Conservation (phyloP, 2,329 filamentous ascomycete genomes). For the Clathrospora elynae region DNA sequence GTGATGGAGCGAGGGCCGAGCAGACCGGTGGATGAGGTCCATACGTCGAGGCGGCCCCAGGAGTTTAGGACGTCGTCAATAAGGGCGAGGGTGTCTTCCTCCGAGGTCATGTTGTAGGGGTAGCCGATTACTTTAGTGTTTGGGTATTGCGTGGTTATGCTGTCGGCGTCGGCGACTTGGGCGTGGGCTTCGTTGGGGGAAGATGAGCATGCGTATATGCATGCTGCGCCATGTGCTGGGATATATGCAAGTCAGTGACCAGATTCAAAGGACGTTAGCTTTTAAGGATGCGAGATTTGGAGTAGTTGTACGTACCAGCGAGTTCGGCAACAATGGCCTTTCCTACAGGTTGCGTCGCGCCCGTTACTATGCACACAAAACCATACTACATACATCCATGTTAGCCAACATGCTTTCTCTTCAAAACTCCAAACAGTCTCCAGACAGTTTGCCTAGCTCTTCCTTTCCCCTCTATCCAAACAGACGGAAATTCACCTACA, state of each 20-base stretch:
- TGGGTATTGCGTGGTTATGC: constrained; percentile 51
- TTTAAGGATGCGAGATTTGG: not conserved
- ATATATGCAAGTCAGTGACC: not conserved
- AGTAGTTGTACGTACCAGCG: constrained; percentile 53
- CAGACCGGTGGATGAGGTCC: constrained; percentile 63
- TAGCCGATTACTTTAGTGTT: constrained; percentile 67
- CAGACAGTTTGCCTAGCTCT: too few relatives aligned
- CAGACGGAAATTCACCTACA: constrained; percentile 42
- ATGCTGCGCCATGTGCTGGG: constrained; percentile 66
- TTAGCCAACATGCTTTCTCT: not conserved
- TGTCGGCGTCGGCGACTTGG: constrained; percentile 51
- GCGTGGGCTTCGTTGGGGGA: constrained; percentile 51
- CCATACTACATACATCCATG: constrained; percentile 56
- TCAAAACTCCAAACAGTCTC: not conserved
- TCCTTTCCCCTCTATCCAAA: not conserved
- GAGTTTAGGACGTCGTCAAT: constrained; percentile 68
- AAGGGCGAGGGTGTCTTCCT: constrained; percentile 64
- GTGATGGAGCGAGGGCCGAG: constrained; percentile 62
- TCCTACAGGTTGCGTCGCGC: constrained; percentile 65
- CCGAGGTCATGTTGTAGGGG: constrained; percentile 63
- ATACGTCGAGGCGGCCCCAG: constrained; percentile 62
- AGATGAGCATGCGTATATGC: constrained; percentile 64
- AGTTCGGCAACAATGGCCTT: constrained; percentile 65
- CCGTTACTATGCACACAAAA: constrained; percentile 68
- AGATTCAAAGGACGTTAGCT: not conserved